Conservation (phyloP, 176 grass and related monocot genomes). For the Zoysia pacifica region DNA sequence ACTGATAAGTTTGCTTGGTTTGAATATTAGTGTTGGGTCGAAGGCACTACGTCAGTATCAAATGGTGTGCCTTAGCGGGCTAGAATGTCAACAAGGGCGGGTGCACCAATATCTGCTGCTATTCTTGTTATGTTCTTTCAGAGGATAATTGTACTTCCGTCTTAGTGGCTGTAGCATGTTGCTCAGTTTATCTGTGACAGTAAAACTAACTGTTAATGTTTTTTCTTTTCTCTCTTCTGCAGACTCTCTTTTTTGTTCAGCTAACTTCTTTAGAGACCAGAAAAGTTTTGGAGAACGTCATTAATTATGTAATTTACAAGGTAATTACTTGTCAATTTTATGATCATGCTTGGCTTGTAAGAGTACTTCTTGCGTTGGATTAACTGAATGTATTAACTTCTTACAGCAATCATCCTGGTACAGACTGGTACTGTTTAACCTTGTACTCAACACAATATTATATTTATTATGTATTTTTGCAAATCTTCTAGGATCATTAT, state of each 20-base stretch:
- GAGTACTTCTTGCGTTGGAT: slow-evolving; percentile 23
- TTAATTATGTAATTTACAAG: slow-evolving; percentile 67
- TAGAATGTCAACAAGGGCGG: background rate
- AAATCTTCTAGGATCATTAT: background rate
- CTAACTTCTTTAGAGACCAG: slow-evolving; percentile 59
- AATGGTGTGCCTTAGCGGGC: background rate
- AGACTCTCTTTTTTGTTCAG: slow-evolving; percentile 62
- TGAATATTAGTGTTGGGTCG: background rate
- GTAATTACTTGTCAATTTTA: slow-evolving; percentile 30
- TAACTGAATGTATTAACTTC: background rate
- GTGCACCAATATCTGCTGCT: background rate
- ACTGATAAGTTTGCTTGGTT: background rate
- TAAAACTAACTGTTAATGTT: slow-evolving; percentile 22
- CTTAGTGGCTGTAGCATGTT: background rate
- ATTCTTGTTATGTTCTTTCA: background rate
- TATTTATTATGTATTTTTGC: background rate
- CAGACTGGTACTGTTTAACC: slow-evolving; percentile 4
- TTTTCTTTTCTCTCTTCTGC: slow-evolving; percentile 24
- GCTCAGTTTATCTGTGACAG: background rate
- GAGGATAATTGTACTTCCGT: background rate
- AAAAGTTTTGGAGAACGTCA: slow-evolving; percentile 60
- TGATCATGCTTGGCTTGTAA: background rate
- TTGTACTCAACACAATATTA: slow-evolving; percentile 13
- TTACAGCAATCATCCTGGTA: background rate
- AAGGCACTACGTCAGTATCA: background rate